These are phyloP conservation scores for Fusarium zealandicum DNA, from an alignment of 2,329 filamentous ascomycete species.

Conservation along the genomic window DNA sequence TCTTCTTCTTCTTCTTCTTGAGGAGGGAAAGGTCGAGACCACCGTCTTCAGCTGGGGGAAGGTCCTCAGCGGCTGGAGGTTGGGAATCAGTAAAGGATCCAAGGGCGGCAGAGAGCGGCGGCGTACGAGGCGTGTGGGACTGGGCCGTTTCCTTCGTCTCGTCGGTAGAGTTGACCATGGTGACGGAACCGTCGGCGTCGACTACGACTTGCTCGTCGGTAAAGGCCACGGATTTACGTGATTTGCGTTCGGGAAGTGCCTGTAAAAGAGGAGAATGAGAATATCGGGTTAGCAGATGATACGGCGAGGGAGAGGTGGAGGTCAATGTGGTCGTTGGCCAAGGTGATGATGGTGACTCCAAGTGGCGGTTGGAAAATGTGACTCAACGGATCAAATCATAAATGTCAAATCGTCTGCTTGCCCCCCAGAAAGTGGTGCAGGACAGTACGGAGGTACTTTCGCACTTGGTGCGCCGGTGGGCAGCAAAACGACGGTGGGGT, in stretches of 20 bases:
- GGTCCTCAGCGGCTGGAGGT: constrained; percentile 55
- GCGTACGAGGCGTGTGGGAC: constrained; percentile 77
- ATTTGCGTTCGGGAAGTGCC: constrained; percentile 64
- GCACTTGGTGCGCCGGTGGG: constrained; percentile 25
- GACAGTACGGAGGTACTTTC: constrained; percentile 35
- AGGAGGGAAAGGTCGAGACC: constrained; percentile 69
- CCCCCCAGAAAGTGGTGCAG: constrained; percentile 31
- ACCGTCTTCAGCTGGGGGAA: constrained; percentile 58
- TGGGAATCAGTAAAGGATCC: constrained; percentile 61
- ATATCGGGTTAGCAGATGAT: constrained; percentile 23
- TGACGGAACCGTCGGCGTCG: constrained; percentile 87
- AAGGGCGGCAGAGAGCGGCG: constrained; percentile 63
- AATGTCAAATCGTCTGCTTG: constrained; percentile 32
- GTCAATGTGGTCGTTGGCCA: constrained; percentile 4
- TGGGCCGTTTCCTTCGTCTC: constrained; percentile 82
- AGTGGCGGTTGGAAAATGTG: constrained; percentile 42
- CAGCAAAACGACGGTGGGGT: constrained; percentile 13
- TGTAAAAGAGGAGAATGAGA: constrained; percentile 32
- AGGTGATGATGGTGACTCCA: constrained; percentile 19
- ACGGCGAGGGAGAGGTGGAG: constrained; percentile 14
- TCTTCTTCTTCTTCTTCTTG: constrained; percentile 78
- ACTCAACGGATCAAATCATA: constrained; percentile 34
- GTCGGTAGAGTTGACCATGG: constrained; percentile 74
- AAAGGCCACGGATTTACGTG: constrained; percentile 93
- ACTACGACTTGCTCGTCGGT: constrained; percentile 87